Conservation (phyloP, 2,329 filamentous ascomycete species). For the Neurospora crassa region DNA sequence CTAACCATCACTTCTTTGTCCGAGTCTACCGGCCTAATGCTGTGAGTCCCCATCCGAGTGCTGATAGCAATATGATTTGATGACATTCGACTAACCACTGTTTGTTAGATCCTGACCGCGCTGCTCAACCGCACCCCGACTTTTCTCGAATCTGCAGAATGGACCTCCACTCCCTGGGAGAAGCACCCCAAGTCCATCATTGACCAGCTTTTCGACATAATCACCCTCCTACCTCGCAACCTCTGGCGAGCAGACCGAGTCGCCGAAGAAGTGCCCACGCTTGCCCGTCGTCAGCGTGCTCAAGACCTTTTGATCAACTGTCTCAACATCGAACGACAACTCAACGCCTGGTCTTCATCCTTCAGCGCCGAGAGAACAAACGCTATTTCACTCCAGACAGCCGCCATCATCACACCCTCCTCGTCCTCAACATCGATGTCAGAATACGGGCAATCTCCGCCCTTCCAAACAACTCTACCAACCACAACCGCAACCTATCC, state of each 20-base stretch:
- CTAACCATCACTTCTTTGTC: constrained; percentile 48
- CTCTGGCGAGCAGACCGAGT: constrained; percentile 34
- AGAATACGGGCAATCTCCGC: constrained; percentile 22
- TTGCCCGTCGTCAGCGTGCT: constrained; percentile 33
- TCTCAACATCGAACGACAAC: constrained; percentile 35
- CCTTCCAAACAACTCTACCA: neutral
- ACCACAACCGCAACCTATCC: neutral
- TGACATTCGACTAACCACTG: neutral
- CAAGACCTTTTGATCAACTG: constrained; percentile 40
- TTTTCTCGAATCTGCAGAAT: constrained; percentile 42
- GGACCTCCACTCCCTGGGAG: constrained; percentile 43
- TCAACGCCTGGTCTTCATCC: constrained; percentile 37
- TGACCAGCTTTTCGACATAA: constrained; percentile 43
- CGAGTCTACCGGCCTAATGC: constrained; percentile 43
- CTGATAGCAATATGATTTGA: neutral
- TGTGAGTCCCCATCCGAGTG: constrained; percentile 28
- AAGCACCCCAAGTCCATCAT: constrained; percentile 39
- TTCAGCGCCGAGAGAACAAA: constrained; percentile 16
- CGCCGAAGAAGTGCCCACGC: constrained; percentile 26
- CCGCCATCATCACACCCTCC: neutral
- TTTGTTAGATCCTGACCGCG: constrained; percentile 33
- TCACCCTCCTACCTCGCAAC: constrained; percentile 37
- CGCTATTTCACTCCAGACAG: constrained; percentile 17
- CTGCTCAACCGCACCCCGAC: constrained; percentile 40
- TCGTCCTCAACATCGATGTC: constrained; percentile 25